Conservation (phyloP, 257 asterid genomes). For the Capsicum chinense region DNA sequence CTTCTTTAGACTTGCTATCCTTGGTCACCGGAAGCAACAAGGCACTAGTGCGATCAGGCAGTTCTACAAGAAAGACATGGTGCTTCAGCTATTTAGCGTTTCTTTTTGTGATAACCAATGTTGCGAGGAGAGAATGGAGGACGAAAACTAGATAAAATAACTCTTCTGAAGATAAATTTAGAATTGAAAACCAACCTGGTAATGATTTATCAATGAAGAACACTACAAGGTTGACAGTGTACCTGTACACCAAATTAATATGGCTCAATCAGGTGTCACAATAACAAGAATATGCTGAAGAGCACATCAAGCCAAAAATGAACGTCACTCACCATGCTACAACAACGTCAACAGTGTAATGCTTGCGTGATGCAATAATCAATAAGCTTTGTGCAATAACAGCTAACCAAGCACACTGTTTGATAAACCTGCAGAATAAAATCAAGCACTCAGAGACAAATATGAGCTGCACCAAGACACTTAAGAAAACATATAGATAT, state of each 20-base stretch:
- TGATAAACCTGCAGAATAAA: constrained; percentile 64
- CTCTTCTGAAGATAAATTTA: neutral
- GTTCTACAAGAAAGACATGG: constrained; percentile 49
- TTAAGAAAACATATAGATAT: neutral
- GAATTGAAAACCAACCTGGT: constrained; percentile 60
- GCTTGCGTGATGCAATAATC: constrained; percentile 95
- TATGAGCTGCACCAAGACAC: neutral
- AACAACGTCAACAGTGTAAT: constrained; percentile 89
- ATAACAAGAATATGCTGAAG: neutral
- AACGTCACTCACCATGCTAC: constrained; percentile 81
- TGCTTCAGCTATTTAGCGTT: constrained; percentile 10
- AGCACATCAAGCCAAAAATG: neutral
- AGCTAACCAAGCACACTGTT: constrained; percentile 81
- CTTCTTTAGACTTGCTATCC: constrained; percentile 73
- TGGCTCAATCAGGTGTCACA: neutral
- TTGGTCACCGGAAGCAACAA: constrained; percentile 75
- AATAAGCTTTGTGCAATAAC: constrained; percentile 82
- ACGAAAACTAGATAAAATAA: neutral
- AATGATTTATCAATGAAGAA: constrained; percentile 85
- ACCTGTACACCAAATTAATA: constrained; percentile 54
- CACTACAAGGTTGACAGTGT: constrained; percentile 91
- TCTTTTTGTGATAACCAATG: neutral
- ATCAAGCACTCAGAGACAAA: constrained; percentile 7
- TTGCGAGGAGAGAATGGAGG: neutral
- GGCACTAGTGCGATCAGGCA: constrained; percentile 80